These are phyloP conservation scores for Cutaneotrichosporon mucoides DNA, from an alignment of 1,284 basidiomycete species.

Conservation along the genomic window DNA sequence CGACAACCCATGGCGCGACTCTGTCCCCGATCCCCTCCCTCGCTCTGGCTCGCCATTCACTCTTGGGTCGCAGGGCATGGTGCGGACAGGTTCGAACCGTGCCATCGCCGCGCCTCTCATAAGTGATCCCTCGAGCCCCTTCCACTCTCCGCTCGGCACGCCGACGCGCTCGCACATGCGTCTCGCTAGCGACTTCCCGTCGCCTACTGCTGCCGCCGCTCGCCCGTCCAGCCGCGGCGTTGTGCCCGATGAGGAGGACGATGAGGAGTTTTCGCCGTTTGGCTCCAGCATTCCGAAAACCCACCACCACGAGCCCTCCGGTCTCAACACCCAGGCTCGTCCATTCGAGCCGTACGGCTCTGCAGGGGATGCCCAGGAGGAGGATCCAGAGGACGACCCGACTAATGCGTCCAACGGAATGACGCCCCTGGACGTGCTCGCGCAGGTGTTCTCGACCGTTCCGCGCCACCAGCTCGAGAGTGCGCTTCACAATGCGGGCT, in stretches of 20 bases:
- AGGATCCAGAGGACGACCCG: conserved; percentile 47
- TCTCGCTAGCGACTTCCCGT: conserved; percentile 38
- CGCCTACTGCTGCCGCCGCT: conserved; percentile 26
- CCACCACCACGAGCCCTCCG: conserved; percentile 20
- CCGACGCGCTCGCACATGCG: conserved; percentile 33
- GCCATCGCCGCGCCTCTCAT: conserved; percentile 82
- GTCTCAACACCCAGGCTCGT: conserved; percentile 25
- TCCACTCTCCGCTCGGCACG: conserved; percentile 49
- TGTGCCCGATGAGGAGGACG: conserved; percentile 48
- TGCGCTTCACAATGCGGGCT: conserved; percentile 77
- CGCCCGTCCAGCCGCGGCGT: conserved; percentile 27
- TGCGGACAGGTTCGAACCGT: conserved; percentile 66
- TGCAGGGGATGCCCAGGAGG: conserved; percentile 30
- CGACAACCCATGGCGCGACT: conserved; percentile 49
- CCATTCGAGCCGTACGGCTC: conserved; percentile 7
- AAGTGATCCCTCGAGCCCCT: conserved; percentile 61
- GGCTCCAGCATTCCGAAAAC: conserved; percentile 38
- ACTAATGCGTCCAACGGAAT: conserved; percentile 61
- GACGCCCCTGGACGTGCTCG: conserved; percentile 94
- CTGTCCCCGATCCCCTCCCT: conserved; percentile 24
- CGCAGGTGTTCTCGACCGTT: conserved; percentile 83
- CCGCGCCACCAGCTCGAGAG: conserved; percentile 89
- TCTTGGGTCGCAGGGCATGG: conserved; percentile 53
- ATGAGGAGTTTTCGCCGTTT: conserved; percentile 58
- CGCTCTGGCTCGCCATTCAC: conserved; percentile 40